Base-by-base conservation (phyloP, 352 stramenopile species). In the Phytophthora litchii region DNA sequence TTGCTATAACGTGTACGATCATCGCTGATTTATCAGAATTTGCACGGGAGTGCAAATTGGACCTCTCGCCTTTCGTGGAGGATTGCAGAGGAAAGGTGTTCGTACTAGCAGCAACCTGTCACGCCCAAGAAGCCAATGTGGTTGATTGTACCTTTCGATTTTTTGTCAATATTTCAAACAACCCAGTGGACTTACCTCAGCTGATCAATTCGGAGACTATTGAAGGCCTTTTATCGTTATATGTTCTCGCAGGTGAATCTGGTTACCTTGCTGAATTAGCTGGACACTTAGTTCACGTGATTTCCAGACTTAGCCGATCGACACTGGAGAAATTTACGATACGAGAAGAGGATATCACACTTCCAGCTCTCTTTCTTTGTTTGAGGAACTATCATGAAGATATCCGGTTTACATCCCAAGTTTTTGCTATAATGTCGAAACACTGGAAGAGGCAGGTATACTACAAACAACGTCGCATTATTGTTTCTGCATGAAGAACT, bases 21-120 rank as follows among this genome's bases (percentile, higher is more conserved):
- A 61, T 97, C 4, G 88, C 91, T 21, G 68, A 77, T 3, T 42
- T 96, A 11, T 86, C 84, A 1, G 70, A 77, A 13, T 89, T 89
- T 66, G 79, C 83, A 3, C 43, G 60, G 8, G 45, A 76, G 9
- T 85, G 80, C 36, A 82, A 78, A 19, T 51, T 91, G 19, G 83
- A 91, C 45, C 20, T 92, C 4, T 69, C 69, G 8, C 54, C 73
- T 17, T 89, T 83, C 29, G n/a, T 88, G 29, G 59, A 71, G 10
- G 19, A 44, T 1, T 92, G 83, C 47, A 54, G 27, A 23, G 73
- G 80, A 2, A 54, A 70, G 36, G 55, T 78, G 10, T 54, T 92
- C 1, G 70, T 91, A 9, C 60, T 67, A 1, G 63, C 76, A 9
- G 79, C 70, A 23, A 55, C 61, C 1, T 60, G 54, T 6, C 61